These are phyloP conservation scores for Cutaneotrichosporon sp. DNA, from an alignment of 1,284 basidiomycete genomes.

Conservation along the genomic window DNA sequence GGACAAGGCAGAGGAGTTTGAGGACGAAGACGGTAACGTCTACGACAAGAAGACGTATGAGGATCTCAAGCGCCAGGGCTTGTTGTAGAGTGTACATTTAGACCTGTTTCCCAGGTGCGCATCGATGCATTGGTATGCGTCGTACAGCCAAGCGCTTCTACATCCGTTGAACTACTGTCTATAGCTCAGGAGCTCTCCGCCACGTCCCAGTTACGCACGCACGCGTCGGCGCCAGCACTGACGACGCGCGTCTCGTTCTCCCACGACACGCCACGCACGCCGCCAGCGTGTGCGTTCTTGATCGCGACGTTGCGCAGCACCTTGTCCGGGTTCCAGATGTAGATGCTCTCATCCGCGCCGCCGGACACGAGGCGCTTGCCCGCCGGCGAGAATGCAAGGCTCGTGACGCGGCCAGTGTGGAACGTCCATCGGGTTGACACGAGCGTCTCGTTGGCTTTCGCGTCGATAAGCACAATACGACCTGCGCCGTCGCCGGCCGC, in stretches of 20 bases:
- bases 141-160: not conserved
- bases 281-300: conserved; percentile 77
- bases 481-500: conserved; percentile 66
- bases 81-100: conserved; percentile 26
- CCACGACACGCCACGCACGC: conserved; percentile 78
- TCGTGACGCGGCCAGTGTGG: conserved; percentile 76
- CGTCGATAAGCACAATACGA: conserved; percentile 53
- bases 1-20: conserved; percentile 92
- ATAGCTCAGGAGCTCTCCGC: not conserved
- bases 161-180: not conserved
- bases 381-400: conserved; percentile 71
- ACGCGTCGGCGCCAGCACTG: conserved; percentile 77
- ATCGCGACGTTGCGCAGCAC: conserved; percentile 74
- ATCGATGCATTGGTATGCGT: too few relatives aligned
- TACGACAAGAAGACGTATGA: conserved; percentile 46
- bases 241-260: conserved; percentile 58
- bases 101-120: not conserved
- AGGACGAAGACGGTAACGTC: conserved; percentile 95
- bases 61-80: conserved; percentile 46
- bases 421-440: conserved; percentile 77
- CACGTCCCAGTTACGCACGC: conserved; percentile 62
- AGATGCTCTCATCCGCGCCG: conserved; percentile 85
- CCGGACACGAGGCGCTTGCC: conserved; percentile 74
- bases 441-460: conserved; percentile 60
- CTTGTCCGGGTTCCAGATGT: conserved; percentile 76